Conservation (phyloP, 2,329 filamentous ascomycete genomes). For the Curvularia spicifera region DNA sequence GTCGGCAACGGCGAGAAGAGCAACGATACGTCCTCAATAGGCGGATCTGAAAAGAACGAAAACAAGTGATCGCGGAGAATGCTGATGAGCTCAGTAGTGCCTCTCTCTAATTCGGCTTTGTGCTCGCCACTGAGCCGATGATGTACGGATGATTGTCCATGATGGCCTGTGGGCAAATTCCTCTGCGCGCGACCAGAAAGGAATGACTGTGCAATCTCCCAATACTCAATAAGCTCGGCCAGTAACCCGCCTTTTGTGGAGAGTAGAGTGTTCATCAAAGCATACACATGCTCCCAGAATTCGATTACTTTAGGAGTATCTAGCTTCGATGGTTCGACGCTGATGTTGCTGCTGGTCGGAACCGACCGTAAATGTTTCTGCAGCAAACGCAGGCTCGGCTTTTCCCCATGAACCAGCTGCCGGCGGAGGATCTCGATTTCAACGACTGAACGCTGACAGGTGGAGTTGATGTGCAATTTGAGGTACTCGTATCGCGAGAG, state of each 20-base stretch:
- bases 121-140: constrained; percentile 78
- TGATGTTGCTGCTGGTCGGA: constrained; percentile 66
- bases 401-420: constrained; percentile 75
- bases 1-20: constrained; percentile 81
- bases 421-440: constrained; percentile 92
- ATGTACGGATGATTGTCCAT: constrained; percentile 79
- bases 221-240: constrained; percentile 90
- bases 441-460: constrained; percentile 83
- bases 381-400: constrained; percentile 71
- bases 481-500: constrained; percentile 87
- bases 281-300: constrained; percentile 87
- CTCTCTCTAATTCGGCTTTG: constrained; percentile 74
- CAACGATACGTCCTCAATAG: constrained; percentile 87
- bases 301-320: constrained; percentile 84
- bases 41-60: constrained; percentile 84
- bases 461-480: constrained; percentile 80
- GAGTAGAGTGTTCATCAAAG: constrained; percentile 75
- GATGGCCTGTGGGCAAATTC: constrained; percentile 78
- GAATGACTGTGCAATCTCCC: constrained; percentile 90
- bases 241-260: constrained; percentile 78
- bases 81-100: constrained; percentile 80
- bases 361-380: constrained; percentile 79
- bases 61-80: constrained; percentile 80
- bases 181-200: constrained; percentile 84
- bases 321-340: constrained; percentile 63